Evolutionary conservation across 371 early-diverging fungal genomes (phyloP), one percentile per base, ranked within the genome.

Genomic region (Saksenaea oblongispora): DNA sequence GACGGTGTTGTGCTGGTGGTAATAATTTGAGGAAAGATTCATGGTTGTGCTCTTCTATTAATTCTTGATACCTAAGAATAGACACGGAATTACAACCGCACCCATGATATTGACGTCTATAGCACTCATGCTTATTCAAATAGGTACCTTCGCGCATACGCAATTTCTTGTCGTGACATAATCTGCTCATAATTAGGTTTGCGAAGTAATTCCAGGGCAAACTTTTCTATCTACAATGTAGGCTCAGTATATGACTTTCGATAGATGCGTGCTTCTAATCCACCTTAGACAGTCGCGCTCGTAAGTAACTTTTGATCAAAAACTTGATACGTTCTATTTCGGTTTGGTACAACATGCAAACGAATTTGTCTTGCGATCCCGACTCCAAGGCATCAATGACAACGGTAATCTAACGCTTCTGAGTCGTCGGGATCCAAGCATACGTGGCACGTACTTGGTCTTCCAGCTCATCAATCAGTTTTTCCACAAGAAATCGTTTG

Each of bases 261-360:
- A 27, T 9, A 34, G 14, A 27, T 13, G n/a, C n/a, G n/a, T 26
- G 13, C 13, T 9, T 28, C 34, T 28, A 11, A 11, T 18, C 18
- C 73, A 83, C 85, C 82, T 91, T 91, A 54, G 67, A 72, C 61
- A 93, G 68, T 67, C 95, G 73, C 34, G 88, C 78, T 26, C 93
- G 67, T 44, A 93, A 68, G 71, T 94, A 93, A 59, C 88, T 87
- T 57, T 88, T 77, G 3, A 95, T 66, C 0, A 94, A 61, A 70
- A 87, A 95, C 69, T 90, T 91, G 39, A 93, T 82, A 11, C 94
- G 81, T 70, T 95, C 94, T 27, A 93, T 83, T 69, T 95, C 95
- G 41, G 90, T 91, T 63, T 89, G 87, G 58, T 87, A 87, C 13
- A 95, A 61, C 66, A 90, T 87, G 15, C 80, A 79, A 1, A 86